A percentile compares a stretch with the other conserved stretches of the same genome.
phyloP scores from a whole-genome alignment of 2,329 filamentous ascomycete genomes.

The Phyllosticta paracitricarpa region DNA sequence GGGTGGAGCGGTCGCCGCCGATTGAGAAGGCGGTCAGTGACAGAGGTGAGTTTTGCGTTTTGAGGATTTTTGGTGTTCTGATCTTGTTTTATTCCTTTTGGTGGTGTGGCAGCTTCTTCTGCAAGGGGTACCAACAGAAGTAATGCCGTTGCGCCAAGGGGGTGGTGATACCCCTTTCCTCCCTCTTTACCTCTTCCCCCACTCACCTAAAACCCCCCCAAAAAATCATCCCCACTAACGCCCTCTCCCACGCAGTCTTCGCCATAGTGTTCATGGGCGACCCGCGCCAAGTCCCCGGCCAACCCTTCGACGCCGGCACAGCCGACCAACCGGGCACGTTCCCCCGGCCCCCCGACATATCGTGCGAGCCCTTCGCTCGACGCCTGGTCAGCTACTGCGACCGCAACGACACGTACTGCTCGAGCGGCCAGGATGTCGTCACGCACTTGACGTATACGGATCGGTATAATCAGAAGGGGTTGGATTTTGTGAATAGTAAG shows the following conservation, averaged over 20 bases:
- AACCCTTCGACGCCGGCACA: background rate
- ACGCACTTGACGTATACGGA: slow-evolving; percentile 2
- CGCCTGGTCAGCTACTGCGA: slow-evolving; percentile 2
- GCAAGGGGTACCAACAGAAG: no score
- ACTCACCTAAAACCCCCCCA: no score
- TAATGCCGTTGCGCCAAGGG: no score
- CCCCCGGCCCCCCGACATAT: background rate
- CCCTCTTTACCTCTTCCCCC: no score
- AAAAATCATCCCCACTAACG: background rate
- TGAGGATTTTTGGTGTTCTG: no score
- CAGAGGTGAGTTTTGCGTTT: background rate
- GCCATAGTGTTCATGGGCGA: slow-evolving; percentile 2
- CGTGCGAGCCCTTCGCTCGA: background rate
- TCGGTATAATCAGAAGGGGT: background rate
- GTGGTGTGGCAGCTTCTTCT: no score
- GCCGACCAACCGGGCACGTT: background rate
- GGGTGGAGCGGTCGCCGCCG: background rate
- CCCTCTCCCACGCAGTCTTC: background rate
- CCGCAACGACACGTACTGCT: background rate
- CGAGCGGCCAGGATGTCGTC: background rate
- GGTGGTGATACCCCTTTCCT: background rate
- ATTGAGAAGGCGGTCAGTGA: background rate
- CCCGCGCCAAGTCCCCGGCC: background rate
- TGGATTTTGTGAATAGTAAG: slow-evolving; percentile 4
- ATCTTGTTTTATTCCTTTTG: no score